Percentiles rank a stretch among this genome's conserved stretches.
These are phyloP conservation scores for Brachypodium distachyon DNA, from an alignment of 202 grass and related monocot species.

Conservation along the genomic window DNA sequence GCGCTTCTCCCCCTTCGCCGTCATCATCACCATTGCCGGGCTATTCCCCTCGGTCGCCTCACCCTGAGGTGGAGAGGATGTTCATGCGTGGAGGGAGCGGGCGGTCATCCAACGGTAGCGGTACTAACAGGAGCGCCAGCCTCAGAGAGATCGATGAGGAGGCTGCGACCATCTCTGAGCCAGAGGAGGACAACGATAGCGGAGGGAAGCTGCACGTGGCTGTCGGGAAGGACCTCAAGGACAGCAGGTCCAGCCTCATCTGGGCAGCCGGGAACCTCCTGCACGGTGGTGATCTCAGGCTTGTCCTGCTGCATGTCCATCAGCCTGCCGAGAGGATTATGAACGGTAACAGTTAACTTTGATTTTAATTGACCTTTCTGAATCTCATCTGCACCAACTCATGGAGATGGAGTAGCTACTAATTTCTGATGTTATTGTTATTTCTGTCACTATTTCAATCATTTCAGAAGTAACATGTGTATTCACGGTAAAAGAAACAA, in stretches of 20 bases:
- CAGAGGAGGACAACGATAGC: not conserved
- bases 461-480: not conserved
- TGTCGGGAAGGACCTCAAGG: slow-evolving; percentile 17
- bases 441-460: not conserved
- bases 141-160: slow-evolving; percentile 27
- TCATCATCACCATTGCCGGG: not conserved
- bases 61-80: not conserved
- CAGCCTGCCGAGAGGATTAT: slow-evolving; percentile 29
- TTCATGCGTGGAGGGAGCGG: not conserved
- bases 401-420: not conserved
- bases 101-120: not conserved
- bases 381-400: not conserved
- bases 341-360: slow-evolving; percentile 5
- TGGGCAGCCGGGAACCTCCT: slow-evolving; percentile 2
- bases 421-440: not conserved
- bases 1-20: not conserved
- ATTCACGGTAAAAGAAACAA: not conserved
- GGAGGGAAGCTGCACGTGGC: slow-evolving; percentile 9
- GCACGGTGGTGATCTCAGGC: not conserved
- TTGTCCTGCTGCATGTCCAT: slow-evolving; percentile 29
- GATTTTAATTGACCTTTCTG: not conserved
- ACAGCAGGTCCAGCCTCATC: slow-evolving; percentile 6
- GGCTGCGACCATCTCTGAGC: not conserved
- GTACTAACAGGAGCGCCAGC: not conserved
- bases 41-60: not conserved